phyloP scores from a whole-genome alignment of 306 rosid genomes.

The Spatholobus suberectus region DNA sequence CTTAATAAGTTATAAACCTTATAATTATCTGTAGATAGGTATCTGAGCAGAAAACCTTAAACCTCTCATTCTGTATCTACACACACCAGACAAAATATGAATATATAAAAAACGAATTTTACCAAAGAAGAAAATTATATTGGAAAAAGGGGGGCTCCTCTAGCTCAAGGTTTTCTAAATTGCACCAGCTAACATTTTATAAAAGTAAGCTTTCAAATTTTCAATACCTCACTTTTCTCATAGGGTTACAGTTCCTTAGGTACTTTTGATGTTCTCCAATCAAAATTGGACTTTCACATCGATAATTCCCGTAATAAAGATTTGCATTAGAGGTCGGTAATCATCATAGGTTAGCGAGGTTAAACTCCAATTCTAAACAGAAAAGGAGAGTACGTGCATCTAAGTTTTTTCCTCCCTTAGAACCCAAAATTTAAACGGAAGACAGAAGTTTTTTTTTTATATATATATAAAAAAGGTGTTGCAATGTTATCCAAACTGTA shows the following conservation, averaged over 20 bases:
- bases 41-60: neutral
- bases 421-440: conserved; percentile 35
- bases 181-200: neutral
- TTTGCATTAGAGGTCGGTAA: neutral
- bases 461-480: neutral
- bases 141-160: neutral
- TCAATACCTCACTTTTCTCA: neutral
- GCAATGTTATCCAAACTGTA: neutral
- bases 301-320: neutral
- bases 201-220: neutral
- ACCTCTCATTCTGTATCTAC: neutral
- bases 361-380: neutral
- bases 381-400: neutral
- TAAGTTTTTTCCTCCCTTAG: neutral
- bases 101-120: neutral
- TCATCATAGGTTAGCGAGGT: neutral
- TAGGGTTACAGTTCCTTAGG: neutral
- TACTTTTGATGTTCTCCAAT: neutral
- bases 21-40: neutral
- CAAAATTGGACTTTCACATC: neutral
- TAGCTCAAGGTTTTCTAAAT: conserved; percentile 26
- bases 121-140: conserved; percentile 13
- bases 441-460: neutral
- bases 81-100: conserved; percentile 13
- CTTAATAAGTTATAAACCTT: neutral